A percentile compares a stretch with the other conserved stretches of the same genome.
Evolutionary conservation across 129 eudicot genomes (phyloP).

Genomic region (Solidago caesia): DNA sequence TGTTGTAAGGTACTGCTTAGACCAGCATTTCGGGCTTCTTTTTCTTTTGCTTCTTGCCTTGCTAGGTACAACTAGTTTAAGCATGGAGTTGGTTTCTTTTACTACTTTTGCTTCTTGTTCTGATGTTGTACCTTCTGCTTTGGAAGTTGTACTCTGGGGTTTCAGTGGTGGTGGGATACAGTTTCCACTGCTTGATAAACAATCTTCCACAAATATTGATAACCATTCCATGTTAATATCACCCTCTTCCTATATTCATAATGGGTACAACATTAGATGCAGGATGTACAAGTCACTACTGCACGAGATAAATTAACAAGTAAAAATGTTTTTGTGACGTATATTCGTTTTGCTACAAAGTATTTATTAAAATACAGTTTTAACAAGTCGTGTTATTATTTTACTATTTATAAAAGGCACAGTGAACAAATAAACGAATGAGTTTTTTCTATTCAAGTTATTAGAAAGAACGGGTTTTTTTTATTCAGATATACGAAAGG

Average conservation of each 20-base stretch:
- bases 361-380: too few species aligned
- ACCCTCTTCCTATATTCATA: slow-evolving; percentile 42
- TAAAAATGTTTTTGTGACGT: too few species aligned
- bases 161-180: slow-evolving; percentile 31
- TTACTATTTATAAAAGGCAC: too few species aligned
- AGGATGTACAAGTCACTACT: background rate
- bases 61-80: slow-evolving; percentile 41
- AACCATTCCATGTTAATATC: slow-evolving; percentile 60
- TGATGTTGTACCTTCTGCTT: slow-evolving; percentile 14
- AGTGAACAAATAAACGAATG: too few species aligned
- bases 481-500: too few species aligned
- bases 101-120: background rate
- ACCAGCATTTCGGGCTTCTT: slow-evolving; percentile 31
- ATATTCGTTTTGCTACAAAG: too few species aligned
- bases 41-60: slow-evolving; percentile 30
- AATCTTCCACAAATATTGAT: slow-evolving; percentile 59
- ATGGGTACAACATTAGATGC: background rate
- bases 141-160: slow-evolving; percentile 30
- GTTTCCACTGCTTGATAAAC: slow-evolving; percentile 45
- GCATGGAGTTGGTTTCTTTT: slow-evolving; percentile 22
- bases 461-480: too few species aligned
- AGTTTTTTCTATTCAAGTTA: too few species aligned
- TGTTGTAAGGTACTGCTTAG: slow-evolving; percentile 1
- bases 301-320: background rate
- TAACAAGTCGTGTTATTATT: too few species aligned